Evolutionary conservation across 139 green algal genomes (phyloP).

Genomic region (Edaphochlamys debaryana): DNA sequence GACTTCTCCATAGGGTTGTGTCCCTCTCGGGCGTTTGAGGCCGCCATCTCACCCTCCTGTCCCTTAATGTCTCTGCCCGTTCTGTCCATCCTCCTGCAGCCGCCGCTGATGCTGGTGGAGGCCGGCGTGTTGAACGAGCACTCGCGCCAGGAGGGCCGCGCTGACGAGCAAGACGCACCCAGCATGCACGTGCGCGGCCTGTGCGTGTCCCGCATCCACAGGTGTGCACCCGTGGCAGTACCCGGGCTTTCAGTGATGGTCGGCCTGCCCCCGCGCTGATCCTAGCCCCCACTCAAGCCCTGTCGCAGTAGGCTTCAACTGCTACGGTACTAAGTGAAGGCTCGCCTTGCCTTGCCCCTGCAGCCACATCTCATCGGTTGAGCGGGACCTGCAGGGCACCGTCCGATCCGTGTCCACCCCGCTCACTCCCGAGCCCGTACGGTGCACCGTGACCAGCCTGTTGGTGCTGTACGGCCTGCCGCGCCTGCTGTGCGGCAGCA

Average conservation of each 20-base stretch:
- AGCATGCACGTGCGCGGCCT: constrained; percentile 85
- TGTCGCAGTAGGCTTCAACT: too few species aligned
- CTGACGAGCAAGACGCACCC: constrained; percentile 50
- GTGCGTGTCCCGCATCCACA: constrained; percentile 79
- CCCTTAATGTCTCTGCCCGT: too few species aligned
- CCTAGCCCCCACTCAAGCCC: too few species aligned
- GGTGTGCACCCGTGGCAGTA: too few species aligned
- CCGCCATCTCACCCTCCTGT: too few species aligned
- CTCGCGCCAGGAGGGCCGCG: constrained; percentile 25
- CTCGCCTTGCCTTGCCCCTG: too few species aligned
- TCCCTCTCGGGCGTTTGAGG: too few species aligned
- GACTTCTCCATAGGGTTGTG: too few species aligned
- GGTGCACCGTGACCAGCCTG: constrained; percentile 84
- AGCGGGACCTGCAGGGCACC: constrained; percentile 20
- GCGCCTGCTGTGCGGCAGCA: constrained; percentile 79
- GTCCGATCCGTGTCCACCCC: constrained; percentile 43
- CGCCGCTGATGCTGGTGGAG: constrained; percentile 88
- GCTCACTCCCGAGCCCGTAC: background rate
- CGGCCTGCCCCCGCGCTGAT: too few species aligned
- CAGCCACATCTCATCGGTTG: constrained; percentile 64
- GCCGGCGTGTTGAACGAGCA: constrained; percentile 72
- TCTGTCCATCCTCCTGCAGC: too few species aligned
- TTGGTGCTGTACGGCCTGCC: constrained; percentile 92
- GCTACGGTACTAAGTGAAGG: too few species aligned
- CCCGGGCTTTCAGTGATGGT: too few species aligned